Conservation (phyloP, 371 early-diverging fungal species). For the Mucor plumbeus region DNA sequence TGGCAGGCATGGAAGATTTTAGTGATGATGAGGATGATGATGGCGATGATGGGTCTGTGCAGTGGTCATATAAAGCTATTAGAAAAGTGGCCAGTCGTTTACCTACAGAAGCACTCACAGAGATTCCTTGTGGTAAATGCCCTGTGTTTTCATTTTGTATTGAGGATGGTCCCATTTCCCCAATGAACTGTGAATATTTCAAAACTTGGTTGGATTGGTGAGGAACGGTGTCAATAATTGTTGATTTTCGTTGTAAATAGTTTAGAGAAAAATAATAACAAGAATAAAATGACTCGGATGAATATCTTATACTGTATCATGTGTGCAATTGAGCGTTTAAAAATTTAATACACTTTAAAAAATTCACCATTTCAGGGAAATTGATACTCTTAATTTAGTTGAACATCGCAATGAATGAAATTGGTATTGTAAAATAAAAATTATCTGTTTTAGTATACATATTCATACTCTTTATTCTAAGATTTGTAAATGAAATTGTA, state of each 20-base stretch:
- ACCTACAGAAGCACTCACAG: slow-evolving; percentile 65
- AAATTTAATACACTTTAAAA: too few species aligned
- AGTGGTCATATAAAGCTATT: slow-evolving; percentile 82
- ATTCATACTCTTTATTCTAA: too few species aligned
- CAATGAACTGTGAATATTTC: slow-evolving; percentile 78
- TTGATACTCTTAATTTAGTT: too few species aligned
- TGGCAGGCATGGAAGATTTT: slow-evolving; percentile 55
- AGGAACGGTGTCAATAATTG: not conserved
- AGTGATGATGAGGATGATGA: slow-evolving; percentile 64
- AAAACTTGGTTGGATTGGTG: slow-evolving; percentile 75
- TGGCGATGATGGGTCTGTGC: slow-evolving; percentile 38
- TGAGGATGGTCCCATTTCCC: slow-evolving; percentile 76
- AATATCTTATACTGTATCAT: too few species aligned
- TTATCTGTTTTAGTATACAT: too few species aligned
- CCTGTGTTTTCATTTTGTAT: slow-evolving; percentile 76
- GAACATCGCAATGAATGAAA: too few species aligned
- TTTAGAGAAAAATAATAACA: slow-evolving; percentile 4
- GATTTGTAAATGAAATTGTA: too few species aligned
- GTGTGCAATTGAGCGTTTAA: too few species aligned
- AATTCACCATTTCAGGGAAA: too few species aligned
- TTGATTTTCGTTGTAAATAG: slow-evolving; percentile 16
- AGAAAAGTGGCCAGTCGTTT: slow-evolving; percentile 53
- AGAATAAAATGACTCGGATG: not conserved
- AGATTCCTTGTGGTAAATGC: slow-evolving; percentile 87
- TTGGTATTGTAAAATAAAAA: too few species aligned